Evolutionary conservation across 1,284 basidiomycete genomes (phyloP), one percentile per base, ranked within the genome.

Genomic region (Sporisorium iseilematis-ciliati): DNA sequence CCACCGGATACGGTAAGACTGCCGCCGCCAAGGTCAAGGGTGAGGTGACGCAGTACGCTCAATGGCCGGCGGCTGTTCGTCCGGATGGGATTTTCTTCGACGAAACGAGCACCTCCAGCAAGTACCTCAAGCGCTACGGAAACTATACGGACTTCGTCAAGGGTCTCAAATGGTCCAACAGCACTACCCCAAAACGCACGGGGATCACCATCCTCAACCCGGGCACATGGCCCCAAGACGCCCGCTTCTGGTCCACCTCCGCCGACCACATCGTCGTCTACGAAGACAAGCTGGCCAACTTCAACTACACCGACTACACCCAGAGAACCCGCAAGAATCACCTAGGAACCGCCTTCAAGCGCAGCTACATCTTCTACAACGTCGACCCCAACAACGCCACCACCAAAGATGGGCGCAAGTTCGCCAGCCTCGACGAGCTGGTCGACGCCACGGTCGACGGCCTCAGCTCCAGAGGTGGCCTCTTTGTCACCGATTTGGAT

Each of bases 211-310:
- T 67, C 26, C 26, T 67, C 11, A 67, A 67, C 42, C 65, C 65
- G 1, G 65, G 58, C 29, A 62, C 59, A 2, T 67, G 65, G 65
- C 65, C 65, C 0, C 20, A 62, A 33, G 54, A 46, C 35, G 31
- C 31, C 16, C 18, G 21, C 18, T 67, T 53, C 45, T 67, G 41
- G 20, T 33, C 40, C 58, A 62, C 42, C 43, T 23, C 50, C 10
- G 54, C 59, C 11, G 59, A 61, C 51, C 58, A 61, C 29, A 52
- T 67, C 38, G 49, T 67, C 26, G 51, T 67, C 16, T 67, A 57
- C 38, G 65, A 67, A 40, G 59, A 62, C 48, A 61, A 57, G 23
- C 33, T 67, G n/a, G 45, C 65, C 42, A 67, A 67, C 53, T 67
- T 61, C 45, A 45, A 67, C 58, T 61, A 48, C 45, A n/a, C 58